A percentile compares a stretch with the other conserved stretches of the same genome.
These are phyloP conservation scores for Pestalotiopsis sp. DNA, from an alignment of 2,329 filamentous ascomycete genomes.

Conservation along the genomic window DNA sequence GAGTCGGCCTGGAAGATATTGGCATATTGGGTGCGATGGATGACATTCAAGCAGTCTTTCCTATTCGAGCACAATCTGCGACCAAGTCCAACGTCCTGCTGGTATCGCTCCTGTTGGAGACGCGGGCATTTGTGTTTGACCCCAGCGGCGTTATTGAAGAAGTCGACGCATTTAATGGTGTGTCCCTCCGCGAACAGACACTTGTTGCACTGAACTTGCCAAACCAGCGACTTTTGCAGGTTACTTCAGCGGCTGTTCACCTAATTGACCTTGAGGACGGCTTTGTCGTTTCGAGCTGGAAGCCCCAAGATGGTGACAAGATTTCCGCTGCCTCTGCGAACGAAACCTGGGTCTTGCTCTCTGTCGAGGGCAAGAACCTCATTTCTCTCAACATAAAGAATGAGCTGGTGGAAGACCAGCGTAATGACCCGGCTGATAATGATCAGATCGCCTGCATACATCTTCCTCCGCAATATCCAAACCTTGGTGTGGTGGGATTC, in stretches of 20 bases:
- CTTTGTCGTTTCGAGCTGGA: conserved; percentile 61
- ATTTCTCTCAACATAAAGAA: conserved; percentile 66
- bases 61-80: conserved; percentile 55
- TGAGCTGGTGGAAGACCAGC: conserved; percentile 57
- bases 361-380: conserved; percentile 73
- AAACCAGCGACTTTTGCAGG: conserved; percentile 69
- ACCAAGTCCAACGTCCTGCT: conserved; percentile 69
- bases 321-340: conserved; percentile 84
- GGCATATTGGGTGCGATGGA: conserved; percentile 81
- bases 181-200: conserved; percentile 71
- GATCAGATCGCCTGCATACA: conserved; percentile 88
- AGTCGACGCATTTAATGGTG: conserved; percentile 71
- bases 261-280: conserved; percentile 64
- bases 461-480: conserved; percentile 63
- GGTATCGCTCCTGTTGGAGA: conserved; percentile 81
- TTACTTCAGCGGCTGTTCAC: conserved; percentile 65
- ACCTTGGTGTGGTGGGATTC: conserved; percentile 80
- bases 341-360: conserved; percentile 68
- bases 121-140: conserved; percentile 79
- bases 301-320: conserved; percentile 44
- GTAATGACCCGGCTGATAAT: conserved; percentile 62
- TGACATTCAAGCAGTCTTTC: conserved; percentile 73
- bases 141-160: conserved; percentile 81
- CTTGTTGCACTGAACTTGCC: conserved; percentile 69
- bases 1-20: conserved; percentile 86